Evolutionary conservation across 228 moss, liverwort and hornwort species (phyloP).

Genomic region (Sphagnum magellanicum): DNA sequence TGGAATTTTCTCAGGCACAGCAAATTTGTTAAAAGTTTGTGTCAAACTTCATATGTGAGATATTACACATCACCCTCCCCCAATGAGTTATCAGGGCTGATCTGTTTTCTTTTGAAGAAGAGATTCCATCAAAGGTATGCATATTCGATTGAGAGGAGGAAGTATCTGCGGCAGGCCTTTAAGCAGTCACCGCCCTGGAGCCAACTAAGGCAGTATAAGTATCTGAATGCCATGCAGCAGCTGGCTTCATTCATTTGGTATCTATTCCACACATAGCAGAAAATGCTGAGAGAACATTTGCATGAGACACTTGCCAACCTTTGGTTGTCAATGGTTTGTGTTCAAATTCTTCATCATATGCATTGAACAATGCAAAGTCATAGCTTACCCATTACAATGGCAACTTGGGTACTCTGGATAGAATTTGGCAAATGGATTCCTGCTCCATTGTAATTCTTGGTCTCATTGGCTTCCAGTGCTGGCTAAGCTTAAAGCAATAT

Average conservation of each 20-base stretch:
- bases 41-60: too few species aligned
- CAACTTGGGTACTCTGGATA: slow-evolving; percentile 22
- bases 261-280: slow-evolving; percentile 39
- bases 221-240: slow-evolving; percentile 22
- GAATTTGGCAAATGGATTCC: background rate
- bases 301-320: slow-evolving; percentile 2
- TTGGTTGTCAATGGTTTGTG: slow-evolving; percentile 4
- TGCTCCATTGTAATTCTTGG: background rate
- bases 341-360: slow-evolving; percentile 17
- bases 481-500: background rate
- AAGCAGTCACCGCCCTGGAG: slow-evolving; percentile 50
- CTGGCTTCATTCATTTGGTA: slow-evolving; percentile 17
- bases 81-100: slow-evolving; percentile 7
- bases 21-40: too few species aligned
- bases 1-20: too few species aligned
- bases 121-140: slow-evolving; percentile 56
- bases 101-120: slow-evolving; percentile 36
- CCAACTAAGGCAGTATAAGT: slow-evolving; percentile 15
- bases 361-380: slow-evolving; percentile 44
- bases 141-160: slow-evolving; percentile 39
- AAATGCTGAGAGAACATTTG: slow-evolving; percentile 27
- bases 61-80: too few species aligned
- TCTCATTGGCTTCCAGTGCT: slow-evolving; percentile 5
- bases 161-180: slow-evolving; percentile 53
- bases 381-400: slow-evolving; percentile 13